phyloP scores from a whole-genome alignment of 345 rosid genomes.

The Murraya paniculata region DNA sequence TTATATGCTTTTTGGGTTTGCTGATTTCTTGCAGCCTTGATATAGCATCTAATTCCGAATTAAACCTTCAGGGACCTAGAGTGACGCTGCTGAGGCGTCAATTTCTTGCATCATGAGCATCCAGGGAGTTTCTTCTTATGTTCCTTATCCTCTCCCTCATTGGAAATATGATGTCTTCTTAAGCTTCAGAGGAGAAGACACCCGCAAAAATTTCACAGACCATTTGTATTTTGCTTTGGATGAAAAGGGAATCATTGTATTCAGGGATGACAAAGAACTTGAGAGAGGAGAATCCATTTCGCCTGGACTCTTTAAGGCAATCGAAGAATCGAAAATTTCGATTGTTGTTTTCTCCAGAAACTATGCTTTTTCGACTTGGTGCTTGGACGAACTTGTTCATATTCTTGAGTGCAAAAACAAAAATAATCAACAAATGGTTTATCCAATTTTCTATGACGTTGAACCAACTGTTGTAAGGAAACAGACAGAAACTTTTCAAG shows the following conservation, averaged over 20 bases:
- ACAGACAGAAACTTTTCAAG: neutral
- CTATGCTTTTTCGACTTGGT: neutral
- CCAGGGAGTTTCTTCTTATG: neutral
- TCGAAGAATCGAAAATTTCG: neutral
- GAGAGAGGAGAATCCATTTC: neutral
- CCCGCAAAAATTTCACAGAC: no score
- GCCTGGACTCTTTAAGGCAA: neutral
- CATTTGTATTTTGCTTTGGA: no score
- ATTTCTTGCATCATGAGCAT: neutral
- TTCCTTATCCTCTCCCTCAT: neutral
- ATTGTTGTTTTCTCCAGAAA: neutral
- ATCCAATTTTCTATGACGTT: neutral
- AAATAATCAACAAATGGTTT: neutral
- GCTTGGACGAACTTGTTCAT: neutral
- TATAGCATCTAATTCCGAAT: no score
- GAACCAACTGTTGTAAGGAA: neutral
- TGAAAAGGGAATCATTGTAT: no score
- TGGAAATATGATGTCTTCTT: neutral
- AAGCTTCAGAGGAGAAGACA: no score
- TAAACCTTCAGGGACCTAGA: no score
- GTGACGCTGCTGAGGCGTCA: no score
- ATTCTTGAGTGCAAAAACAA: neutral
- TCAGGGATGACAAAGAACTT: no score
- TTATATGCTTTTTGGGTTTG: no score
- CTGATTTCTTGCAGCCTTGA: no score